Percentiles rank a stretch among this genome's conserved stretches.
Conservation (phyloP, 164 flowering plant species). For the Liquidambar formosana region DNA sequence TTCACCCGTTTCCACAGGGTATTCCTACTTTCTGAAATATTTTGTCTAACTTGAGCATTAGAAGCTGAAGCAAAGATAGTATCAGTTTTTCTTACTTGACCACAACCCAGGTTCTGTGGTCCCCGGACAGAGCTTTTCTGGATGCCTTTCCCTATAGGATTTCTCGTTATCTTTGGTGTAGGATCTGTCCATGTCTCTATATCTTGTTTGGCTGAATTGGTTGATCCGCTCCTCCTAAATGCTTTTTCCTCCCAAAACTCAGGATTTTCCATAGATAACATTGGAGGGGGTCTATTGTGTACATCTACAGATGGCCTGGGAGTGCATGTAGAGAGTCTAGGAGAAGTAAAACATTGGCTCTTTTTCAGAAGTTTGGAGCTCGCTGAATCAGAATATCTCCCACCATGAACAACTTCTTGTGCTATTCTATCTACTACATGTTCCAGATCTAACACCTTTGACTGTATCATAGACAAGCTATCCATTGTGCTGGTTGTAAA, state of each 20-base stretch:
- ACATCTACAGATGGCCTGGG: slow-evolving; percentile 69
- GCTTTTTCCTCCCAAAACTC: slow-evolving; percentile 49
- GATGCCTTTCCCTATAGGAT: slow-evolving; percentile 24
- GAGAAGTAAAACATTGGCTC: slow-evolving; percentile 45
- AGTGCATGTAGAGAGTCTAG: slow-evolving; percentile 61
- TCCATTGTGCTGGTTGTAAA: slow-evolving; percentile 60
- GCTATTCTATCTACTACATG: slow-evolving; percentile 54
- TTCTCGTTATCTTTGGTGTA: slow-evolving; percentile 29
- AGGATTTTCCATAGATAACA: slow-evolving; percentile 29
- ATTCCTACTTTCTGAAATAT: slow-evolving; percentile 29
- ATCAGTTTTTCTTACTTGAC: slow-evolving; percentile 36
- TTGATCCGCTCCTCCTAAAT: slow-evolving; percentile 32
- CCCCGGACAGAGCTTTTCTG: slow-evolving; percentile 29
- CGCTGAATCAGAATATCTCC: slow-evolving; percentile 30
- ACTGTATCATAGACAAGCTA: slow-evolving; percentile 59
- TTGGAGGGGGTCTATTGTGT: slow-evolving; percentile 33
- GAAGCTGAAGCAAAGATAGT: slow-evolving; percentile 24
- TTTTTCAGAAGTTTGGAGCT: slow-evolving; percentile 42
- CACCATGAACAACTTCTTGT: slow-evolving; percentile 33
- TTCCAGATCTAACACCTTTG: slow-evolving; percentile 70
- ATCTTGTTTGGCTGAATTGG: slow-evolving; percentile 34
- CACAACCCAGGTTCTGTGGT: slow-evolving; percentile 19
- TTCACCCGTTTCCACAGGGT: slow-evolving; percentile 52
- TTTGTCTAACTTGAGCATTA: slow-evolving; percentile 19
- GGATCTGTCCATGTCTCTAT: slow-evolving; percentile 41